Base-by-base conservation (phyloP, 2,329 filamentous ascomycete genomes). In the Fusarium pilosicola region DNA sequence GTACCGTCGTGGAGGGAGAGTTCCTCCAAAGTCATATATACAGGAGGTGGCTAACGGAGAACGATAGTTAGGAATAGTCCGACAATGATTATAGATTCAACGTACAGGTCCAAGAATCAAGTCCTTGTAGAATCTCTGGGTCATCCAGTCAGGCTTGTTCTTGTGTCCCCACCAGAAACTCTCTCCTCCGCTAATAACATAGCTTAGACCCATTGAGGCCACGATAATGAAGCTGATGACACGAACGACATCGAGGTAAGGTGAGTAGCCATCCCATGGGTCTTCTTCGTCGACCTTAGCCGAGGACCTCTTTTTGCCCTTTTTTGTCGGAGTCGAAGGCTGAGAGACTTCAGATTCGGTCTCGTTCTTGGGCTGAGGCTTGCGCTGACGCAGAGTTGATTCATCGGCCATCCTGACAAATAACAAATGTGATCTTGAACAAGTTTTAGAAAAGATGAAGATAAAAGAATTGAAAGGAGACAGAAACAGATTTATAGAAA, bases 1-100 rank as follows among this genome's bases (percentile, higher is more conserved):
- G 85, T 88, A 84, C 96, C 97, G 84, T 97, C 92, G 87, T 93
- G 97, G 57, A 85, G 81, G 51, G 88, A 82, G 55, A 99, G 91
- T 81, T 98, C 87, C 26, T 87, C 85, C 64, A 93, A 92, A 2
- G 94, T 97, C 44, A 98, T 87, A 80, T 88, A 85, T 57, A 93
- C 71, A 20, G 94, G 93, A 4, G 87, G 86, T 67, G 81, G 79
- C 88, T 90, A 74, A 62, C 72, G 34, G 45, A 46, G 22, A 45
- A 34, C 8, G 44, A 32, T 34, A 48, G 49, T 73, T 42, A 73
- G 64, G 30, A 30, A 22, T 36, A 28, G 54, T 65, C 42, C 9
- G 54, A 62, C 42, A 42, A 60, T 60, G 28, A 26, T 22, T n/a
- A 24, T n/a, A 38, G 48, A 36, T 34, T 44, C 48, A 41, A 78